Evolutionary conservation across 1,139 yeast species (phyloP), one percentile per base, ranked within the genome.

Genomic region (Hemisphaericaspora subhashii): DNA sequence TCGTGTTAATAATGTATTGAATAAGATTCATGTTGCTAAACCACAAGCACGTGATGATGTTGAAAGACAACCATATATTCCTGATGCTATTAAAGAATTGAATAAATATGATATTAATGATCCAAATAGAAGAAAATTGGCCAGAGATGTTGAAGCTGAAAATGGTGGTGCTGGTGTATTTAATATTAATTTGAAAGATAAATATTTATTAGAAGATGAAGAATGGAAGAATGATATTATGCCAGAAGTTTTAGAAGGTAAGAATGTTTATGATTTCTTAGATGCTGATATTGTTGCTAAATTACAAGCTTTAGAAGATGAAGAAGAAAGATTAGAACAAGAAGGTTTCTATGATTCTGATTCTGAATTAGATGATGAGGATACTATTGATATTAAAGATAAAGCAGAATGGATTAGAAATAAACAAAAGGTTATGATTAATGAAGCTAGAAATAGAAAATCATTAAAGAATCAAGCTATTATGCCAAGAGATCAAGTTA

Each of bases 141-240:
- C 95, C 31, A 80, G 87, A 58, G 98, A 92, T 58, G 73, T 89
- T 48, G 98, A 92, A 68, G 84, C 77, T 34, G 96, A 86, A 62
- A 88, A 92, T 55, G 98, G 98, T 58, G 98, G 98, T 61, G 97
- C 98, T 22, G 98, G 98, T 75, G 98, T 92, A 28, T 92, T 72
- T 74, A 92, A 89, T 69, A 81, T 92, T 57, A 88, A 94, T 70
- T 76, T 90, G 69, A 87, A 89, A 66, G 98, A 90, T 56, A 85
- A 84, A 55, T 92, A 92, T 67, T 55, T 92, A 45, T 74, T 92
- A 52, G 98, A 92, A 52, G 94, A 94, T 58, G 98, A 90, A 34
- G 95, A 87, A 47, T 92, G 99, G 99, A 92, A 92, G 78, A 80
- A 88, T 50, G 99, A 92, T 63, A 77, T 84, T 49, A 89, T 94